Evolutionary conservation across 768 basidiomycete species (phyloP), one percentile per base, ranked within the genome.

Genomic region (Holtermannia corniformis): DNA sequence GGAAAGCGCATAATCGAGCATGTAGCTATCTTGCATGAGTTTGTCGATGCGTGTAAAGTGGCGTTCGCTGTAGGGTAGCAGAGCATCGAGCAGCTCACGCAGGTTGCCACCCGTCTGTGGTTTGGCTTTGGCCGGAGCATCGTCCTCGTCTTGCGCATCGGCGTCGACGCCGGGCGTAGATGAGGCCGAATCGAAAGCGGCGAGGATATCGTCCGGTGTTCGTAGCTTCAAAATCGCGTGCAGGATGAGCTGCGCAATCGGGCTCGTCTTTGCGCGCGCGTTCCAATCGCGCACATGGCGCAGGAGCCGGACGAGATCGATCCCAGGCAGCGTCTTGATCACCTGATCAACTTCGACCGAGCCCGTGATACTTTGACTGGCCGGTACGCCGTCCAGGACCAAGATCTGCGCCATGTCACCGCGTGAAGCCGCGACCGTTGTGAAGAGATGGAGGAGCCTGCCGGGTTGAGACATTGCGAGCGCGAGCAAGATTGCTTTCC

Each of bases 391-490:
- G 54, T 60, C 21, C 43, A 60, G 47, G 1, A 65, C 61, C 12
- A 58, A 40, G 23, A 44, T 32, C 20, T 22, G 41, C 4, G 56
- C 44, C 13, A 44, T 44, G 14, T 32, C 40, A 3, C 52, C 57
- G 44, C 56, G 52, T 43, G 62, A 53, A 21, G 74, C 62, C 21
- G 73, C 77, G 41, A 95, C 76, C 25, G 79, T 77, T 60, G 78
- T 78, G 76, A 99, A 93, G 22, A 99, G 78, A 2, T 78, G 75
- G 45, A 89, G 76, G 11, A 97, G 78, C 26, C 66, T 81, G 21
- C 89, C 88, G 10, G 93, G 95, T 64, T 97, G 93, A 54, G 85
- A 81, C 84, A 96, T 92, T 1, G 85, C 81, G 52, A 99, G 78
- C 5, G 93, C 92, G 42, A 97, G 81, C 59, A 88, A 78, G 63